These are phyloP conservation scores for Neopestalotiopsis sp. DNA, from an alignment of 2,329 filamentous ascomycete genomes.

Conservation along the genomic window DNA sequence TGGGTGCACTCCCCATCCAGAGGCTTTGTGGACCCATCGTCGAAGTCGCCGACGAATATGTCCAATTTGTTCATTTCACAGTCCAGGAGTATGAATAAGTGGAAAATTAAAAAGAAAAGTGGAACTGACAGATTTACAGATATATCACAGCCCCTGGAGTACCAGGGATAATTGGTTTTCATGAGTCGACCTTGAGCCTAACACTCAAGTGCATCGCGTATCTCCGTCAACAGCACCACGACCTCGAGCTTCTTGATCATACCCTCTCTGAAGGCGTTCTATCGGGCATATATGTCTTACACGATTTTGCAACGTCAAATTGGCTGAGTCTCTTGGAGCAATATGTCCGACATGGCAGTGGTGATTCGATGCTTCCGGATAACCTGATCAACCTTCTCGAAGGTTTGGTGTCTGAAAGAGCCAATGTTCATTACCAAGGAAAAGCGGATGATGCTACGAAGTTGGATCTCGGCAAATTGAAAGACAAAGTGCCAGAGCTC, in stretches of 20 bases:
- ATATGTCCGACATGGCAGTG: background rate
- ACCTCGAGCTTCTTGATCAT: background rate
- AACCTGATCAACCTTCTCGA: background rate
- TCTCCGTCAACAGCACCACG: slow-evolving; percentile 6
- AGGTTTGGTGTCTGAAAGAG: too few relatives aligned
- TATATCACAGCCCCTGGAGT: slow-evolving; percentile 19
- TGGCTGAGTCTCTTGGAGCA: slow-evolving; percentile 7
- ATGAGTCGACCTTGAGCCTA: slow-evolving; percentile 10
- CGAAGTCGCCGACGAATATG: slow-evolving; percentile 31
- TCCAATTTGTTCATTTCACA: slow-evolving; percentile 40
- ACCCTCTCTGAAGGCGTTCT: slow-evolving; percentile 6
- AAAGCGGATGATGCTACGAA: background rate
- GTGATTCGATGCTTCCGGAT: background rate
- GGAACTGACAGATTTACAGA: background rate
- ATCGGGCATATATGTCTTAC: slow-evolving; percentile 1
- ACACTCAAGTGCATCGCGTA: slow-evolving; percentile 12
- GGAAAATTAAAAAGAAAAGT: too few relatives aligned
- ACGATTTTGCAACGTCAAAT: background rate
- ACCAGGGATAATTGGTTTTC: slow-evolving; percentile 15
- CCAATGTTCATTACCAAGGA: too few relatives aligned
- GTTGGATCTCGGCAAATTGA: background rate
- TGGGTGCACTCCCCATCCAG: slow-evolving; percentile 22
- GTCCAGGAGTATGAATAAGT: slow-evolving; percentile 31
- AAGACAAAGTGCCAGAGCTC: background rate
- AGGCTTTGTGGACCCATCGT: slow-evolving; percentile 36